These are phyloP conservation scores for Leersia perrieri DNA, from an alignment of 176 grass and related monocot species.

Conservation along the genomic window DNA sequence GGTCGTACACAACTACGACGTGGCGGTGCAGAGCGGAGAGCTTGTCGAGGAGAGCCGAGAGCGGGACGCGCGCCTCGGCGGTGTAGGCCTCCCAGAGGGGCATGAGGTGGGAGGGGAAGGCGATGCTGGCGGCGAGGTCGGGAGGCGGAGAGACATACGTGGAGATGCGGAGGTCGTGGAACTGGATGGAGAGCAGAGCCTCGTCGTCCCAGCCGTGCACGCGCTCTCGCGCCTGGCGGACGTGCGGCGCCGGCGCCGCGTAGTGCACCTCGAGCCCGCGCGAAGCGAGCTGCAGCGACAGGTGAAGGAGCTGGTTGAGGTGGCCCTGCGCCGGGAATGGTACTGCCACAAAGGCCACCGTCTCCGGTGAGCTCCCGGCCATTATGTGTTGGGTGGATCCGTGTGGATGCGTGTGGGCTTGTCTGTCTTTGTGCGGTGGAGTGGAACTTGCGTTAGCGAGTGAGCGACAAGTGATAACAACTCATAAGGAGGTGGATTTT, in stretches of 20 bases:
- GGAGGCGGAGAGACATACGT: constrained; percentile 36
- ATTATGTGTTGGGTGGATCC: background rate
- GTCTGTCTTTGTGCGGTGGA: too few relatives aligned
- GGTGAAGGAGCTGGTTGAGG: constrained; percentile 76
- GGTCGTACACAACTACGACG: constrained; percentile 48
- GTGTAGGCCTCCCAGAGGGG: constrained; percentile 17
- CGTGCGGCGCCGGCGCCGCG: constrained; percentile 43
- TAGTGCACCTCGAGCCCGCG: constrained; percentile 49
- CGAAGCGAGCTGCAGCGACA: constrained; percentile 51
- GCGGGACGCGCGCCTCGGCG: constrained; percentile 11
- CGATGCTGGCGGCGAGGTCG: constrained; percentile 13
- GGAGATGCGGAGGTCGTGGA: constrained; percentile 47
- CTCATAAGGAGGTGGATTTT: too few relatives aligned
- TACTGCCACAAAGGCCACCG: constrained; percentile 49
- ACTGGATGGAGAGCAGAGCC: constrained; percentile 13
- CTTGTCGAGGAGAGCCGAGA: constrained; percentile 21
- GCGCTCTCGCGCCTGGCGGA: constrained; percentile 35
- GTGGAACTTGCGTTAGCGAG: too few relatives aligned
- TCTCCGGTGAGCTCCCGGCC: background rate
- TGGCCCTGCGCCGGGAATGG: constrained; percentile 73
- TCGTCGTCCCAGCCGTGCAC: constrained; percentile 6
- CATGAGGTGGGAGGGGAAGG: constrained; percentile 47
- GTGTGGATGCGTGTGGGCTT: too few relatives aligned
- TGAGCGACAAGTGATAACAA: too few relatives aligned
- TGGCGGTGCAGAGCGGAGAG: constrained; percentile 26